Conservation (phyloP, 139 green algal genomes). For the Tetradesmus lagerheimii region DNA sequence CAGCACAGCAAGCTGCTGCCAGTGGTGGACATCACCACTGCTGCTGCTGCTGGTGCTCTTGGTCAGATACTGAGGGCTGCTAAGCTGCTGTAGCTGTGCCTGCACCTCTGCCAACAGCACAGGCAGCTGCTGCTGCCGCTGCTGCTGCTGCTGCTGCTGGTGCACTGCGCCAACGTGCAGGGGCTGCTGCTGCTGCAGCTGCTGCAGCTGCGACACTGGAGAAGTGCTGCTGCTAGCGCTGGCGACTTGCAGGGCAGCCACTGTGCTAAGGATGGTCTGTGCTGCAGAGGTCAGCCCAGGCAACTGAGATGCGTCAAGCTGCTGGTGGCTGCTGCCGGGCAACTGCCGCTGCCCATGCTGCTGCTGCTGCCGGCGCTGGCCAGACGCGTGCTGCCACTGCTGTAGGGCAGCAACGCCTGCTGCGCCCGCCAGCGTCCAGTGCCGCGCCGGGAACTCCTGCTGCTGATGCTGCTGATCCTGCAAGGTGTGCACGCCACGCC, state of each 20-base stretch:
- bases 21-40: neutral
- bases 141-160: neutral
- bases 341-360: neutral
- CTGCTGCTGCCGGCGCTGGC: neutral
- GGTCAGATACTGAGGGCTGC: neutral
- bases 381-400: conserved; percentile 23
- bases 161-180: neutral
- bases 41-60: too few relatives aligned
- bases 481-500: neutral
- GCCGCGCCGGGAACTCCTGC: neutral
- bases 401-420: conserved; percentile 1
- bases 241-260: neutral
- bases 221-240: neutral
- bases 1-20: conserved; percentile 19
- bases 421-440: conserved; percentile 15
- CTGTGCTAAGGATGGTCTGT: neutral
- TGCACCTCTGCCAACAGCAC: neutral
- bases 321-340: neutral
- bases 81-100: neutral
- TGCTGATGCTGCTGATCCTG: conserved; percentile 16
- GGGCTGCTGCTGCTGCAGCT: too few relatives aligned
- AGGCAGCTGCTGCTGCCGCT: conserved; percentile 21
- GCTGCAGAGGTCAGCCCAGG: neutral
- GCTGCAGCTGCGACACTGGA: neutral
- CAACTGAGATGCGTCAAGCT: neutral